Conservation (phyloP, 2,329 filamentous ascomycete genomes). For the Xylariaceae sp. region DNA sequence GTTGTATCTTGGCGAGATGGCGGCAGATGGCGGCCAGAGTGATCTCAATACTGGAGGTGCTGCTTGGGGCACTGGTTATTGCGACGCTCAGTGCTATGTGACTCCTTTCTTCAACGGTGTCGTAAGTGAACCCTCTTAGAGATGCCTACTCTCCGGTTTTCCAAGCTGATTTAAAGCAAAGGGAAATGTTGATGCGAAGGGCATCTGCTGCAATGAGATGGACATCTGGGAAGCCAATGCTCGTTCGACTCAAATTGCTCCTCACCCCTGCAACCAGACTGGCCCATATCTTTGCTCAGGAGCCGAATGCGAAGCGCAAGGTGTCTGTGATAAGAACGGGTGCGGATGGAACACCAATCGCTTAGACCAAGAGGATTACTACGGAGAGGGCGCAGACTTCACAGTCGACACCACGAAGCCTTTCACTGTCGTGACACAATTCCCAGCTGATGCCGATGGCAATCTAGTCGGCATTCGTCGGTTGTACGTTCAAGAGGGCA, state of each 20-base stretch:
- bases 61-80: constrained; percentile 38
- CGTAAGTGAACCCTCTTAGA: constrained; percentile 23
- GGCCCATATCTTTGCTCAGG: constrained; percentile 32
- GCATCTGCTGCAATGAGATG: constrained; percentile 39
- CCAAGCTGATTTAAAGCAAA: constrained; percentile 2
- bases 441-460: constrained; percentile 32
- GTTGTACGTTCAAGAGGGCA: constrained; percentile 36
- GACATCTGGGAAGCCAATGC: constrained; percentile 40
- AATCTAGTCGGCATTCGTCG: constrained; percentile 34
- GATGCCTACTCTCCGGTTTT: neutral
- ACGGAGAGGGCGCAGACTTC: constrained; percentile 30
- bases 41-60: constrained; percentile 39
- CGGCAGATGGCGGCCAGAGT: constrained; percentile 52
- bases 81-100: constrained; percentile 37
- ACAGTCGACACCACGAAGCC: constrained; percentile 35
- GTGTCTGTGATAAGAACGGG: constrained; percentile 36
- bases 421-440: constrained; percentile 38
- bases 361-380: constrained; percentile 30
- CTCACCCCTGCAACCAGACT: constrained; percentile 36
- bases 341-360: constrained; percentile 38
- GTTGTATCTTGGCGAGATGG: constrained; percentile 61
- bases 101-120: constrained; percentile 38
- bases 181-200: constrained; percentile 34
- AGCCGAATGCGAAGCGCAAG: constrained; percentile 28
- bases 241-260: constrained; percentile 35